Conservation (phyloP, 2,329 filamentous ascomycete genomes). For the Phoma sp. region DNA sequence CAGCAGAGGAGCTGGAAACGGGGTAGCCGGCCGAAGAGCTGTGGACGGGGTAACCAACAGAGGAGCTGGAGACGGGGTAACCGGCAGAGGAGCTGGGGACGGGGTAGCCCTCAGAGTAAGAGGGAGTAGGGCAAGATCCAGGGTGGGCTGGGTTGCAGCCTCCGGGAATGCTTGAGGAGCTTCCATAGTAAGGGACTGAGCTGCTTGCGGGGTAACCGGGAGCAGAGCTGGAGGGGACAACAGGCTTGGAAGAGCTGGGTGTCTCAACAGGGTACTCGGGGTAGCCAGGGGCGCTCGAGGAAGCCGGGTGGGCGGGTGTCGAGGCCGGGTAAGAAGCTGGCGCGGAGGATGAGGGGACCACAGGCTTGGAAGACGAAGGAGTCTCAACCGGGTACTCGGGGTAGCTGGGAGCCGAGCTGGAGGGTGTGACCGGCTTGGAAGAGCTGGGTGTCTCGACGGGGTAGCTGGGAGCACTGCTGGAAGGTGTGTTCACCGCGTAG, state of each 20-base stretch:
- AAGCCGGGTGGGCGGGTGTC: neutral
- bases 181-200: neutral
- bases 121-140: too few relatives aligned
- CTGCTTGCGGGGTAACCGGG: neutral
- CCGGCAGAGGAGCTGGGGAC: too few relatives aligned
- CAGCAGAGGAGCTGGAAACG: neutral
- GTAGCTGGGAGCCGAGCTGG: conserved; percentile 11
- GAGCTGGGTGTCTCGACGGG: conserved; percentile 19
- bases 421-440: neutral
- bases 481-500: conserved; percentile 11
- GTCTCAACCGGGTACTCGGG: conserved; percentile 6
- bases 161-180: neutral
- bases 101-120: too few relatives aligned
- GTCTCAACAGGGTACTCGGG: conserved; percentile 2
- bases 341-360: conserved; percentile 1
- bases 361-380: conserved; percentile 10
- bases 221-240: conserved; percentile 3
- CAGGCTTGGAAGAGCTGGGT: conserved; percentile 1
- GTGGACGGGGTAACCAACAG: conserved; percentile 3
- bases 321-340: conserved; percentile 12
- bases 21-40: too few relatives aligned
- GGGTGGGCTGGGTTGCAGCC: too few relatives aligned
- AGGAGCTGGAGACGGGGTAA: neutral
- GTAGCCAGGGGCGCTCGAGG: neutral
- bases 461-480: conserved; percentile 22